Evolutionary conservation across 768 basidiomycete genomes (phyloP).

Genomic region (Royoungia palumana): DNA sequence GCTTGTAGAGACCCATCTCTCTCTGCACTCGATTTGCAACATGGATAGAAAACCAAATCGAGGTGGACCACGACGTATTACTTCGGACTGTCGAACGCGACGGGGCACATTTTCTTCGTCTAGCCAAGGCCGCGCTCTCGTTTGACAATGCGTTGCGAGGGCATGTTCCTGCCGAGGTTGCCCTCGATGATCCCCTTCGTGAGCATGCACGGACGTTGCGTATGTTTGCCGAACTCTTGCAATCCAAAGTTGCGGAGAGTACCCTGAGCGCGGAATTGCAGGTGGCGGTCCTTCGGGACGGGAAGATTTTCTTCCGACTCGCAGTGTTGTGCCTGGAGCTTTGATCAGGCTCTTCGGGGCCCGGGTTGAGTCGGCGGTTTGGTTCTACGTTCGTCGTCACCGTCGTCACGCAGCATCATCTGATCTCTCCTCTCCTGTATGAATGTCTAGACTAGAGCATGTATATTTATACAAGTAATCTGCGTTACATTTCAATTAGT

Average conservation of each 20-base stretch:
- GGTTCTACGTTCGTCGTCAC: slow-evolving; percentile 2
- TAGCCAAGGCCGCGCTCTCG: slow-evolving; percentile 16
- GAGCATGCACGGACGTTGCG: slow-evolving; percentile 15
- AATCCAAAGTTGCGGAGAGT: slow-evolving; percentile 6
- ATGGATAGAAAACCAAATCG: slow-evolving; percentile 15
- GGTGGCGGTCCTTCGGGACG: slow-evolving; percentile 22
- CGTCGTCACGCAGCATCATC: background rate
- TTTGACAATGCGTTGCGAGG: slow-evolving; percentile 21
- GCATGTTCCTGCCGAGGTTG: background rate
- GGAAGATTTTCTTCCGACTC: slow-evolving; percentile 16
- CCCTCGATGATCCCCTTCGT: background rate
- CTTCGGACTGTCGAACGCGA: slow-evolving; percentile 23
- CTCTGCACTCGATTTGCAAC: slow-evolving; percentile 14
- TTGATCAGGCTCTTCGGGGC: slow-evolving; percentile 10
- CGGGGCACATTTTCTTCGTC: slow-evolving; percentile 10
- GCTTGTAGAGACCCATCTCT: slow-evolving; percentile 8
- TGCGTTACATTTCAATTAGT: slow-evolving; percentile 31
- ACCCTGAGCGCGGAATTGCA: slow-evolving; percentile 15
- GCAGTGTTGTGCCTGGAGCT: slow-evolving; percentile 21
- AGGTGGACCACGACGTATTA: slow-evolving; percentile 1
- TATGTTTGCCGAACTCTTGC: slow-evolving; percentile 14
- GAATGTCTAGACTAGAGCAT: background rate
- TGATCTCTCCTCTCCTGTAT: background rate
- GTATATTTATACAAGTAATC: slow-evolving; percentile 7
- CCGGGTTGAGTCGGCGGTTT: background rate